Base-by-base conservation (phyloP, 345 rosid genomes). In the Acer negundo region DNA sequence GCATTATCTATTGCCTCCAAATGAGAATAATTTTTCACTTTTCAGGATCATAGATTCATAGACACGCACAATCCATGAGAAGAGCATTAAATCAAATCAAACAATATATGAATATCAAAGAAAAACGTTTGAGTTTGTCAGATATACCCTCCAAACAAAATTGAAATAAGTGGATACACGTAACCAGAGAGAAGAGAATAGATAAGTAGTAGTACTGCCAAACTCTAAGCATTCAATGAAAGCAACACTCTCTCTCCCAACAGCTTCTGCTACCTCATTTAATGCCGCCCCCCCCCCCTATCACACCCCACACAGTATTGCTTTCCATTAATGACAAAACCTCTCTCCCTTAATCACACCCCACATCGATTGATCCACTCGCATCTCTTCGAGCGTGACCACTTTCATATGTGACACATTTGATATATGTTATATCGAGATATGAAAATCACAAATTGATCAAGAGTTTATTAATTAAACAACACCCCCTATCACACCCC, bases 261-360 rank as follows among this genome's bases (percentile, higher is more conserved):
- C 83, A 79, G 74, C 77, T 31, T 72, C 87, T 82, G 87, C 68
- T 19, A 47, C 2, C 69, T 78, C 87, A 83, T 83, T 87, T 61
- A 87, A 65, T 85, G 85, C 78, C n/a, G n/a, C n/a, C n/a, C n/a
- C n/a, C n/a, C n/a, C n/a, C n/a, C n/a, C 4, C 6, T 5, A 35
- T 16, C 22, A 55, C 61, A 0, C 19, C 5, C 53, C 20, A 59
- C 70, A 19, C 74, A 46, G 16, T 10, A 20, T 6, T 0, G 7
- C 62, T 4, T 26, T 1, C 64, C 7, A 16, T 28, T 11, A 51
- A 69, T 38, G 35, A 51, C 46, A 7, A 0, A 12, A 40, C 24
- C 67, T 59, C 12, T n/a, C n/a, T 20, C 26, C 26, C 63, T n/a
- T 59, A 59, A 59, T 59, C 24, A 53, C 35, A n/a, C 0, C 0